phyloP scores from a whole-genome alignment of 2,329 filamentous ascomycete genomes.

The Sporothrix variecibatus region DNA sequence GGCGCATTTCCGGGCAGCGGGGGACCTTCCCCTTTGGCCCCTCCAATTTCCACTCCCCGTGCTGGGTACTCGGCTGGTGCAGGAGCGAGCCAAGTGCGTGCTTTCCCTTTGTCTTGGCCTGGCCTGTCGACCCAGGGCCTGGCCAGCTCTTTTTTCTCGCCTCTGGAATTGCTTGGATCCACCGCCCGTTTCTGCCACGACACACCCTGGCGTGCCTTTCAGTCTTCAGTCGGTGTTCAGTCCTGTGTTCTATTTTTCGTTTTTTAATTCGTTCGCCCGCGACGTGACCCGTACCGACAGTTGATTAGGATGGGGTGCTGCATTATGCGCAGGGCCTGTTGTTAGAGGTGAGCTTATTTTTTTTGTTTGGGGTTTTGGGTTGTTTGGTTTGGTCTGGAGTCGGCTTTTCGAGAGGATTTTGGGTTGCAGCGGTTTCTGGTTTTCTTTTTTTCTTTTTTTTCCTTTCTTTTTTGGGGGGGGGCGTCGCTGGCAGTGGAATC shows the following conservation, averaged over 20 bases:
- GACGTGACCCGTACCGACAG: conserved; percentile 10
- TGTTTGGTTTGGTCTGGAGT: conserved; percentile 12
- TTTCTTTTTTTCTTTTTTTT: not conserved
- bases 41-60: conserved; percentile 28
- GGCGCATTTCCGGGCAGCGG: conserved; percentile 24
- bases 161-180: conserved; percentile 14
- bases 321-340: conserved; percentile 18
- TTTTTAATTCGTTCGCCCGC: not conserved
- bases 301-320: conserved; percentile 6
- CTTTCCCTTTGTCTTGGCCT: conserved; percentile 12
- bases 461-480: not conserved
- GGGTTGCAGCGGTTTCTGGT: conserved; percentile 7
- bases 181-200: conserved; percentile 16
- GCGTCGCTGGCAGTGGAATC: not conserved
- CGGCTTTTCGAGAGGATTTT: not conserved
- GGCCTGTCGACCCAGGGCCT: conserved; percentile 12
- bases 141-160: conserved; percentile 12
- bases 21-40: conserved; percentile 23
- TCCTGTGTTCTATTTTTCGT: not conserved
- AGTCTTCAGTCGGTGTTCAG: not conserved
- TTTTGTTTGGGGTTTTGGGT: not conserved
- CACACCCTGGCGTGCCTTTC: conserved; percentile 10
- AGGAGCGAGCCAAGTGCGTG: conserved; percentile 18
- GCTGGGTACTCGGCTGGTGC: not conserved
- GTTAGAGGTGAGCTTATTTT: conserved; percentile 21